Conservation (phyloP, 2,329 filamentous ascomycete species). For the Arthrobotrys conoides region DNA sequence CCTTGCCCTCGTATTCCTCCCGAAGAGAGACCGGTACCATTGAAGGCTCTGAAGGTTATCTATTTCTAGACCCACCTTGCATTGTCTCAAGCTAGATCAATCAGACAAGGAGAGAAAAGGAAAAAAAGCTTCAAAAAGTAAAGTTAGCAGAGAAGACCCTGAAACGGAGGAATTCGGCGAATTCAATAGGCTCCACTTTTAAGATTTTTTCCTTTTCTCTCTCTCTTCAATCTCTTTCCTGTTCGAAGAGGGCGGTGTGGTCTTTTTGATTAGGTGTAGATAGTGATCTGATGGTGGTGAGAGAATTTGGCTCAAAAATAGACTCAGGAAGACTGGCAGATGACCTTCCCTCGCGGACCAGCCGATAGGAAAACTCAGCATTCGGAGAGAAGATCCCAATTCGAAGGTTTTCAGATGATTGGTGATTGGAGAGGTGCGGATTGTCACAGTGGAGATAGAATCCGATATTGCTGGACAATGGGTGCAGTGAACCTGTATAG, state of each 20-base stretch:
- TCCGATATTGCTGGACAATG: not conserved
- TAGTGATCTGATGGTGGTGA: constrained; percentile 48
- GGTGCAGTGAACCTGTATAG: not conserved
- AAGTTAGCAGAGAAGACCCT: not conserved
- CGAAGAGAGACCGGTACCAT: constrained; percentile 6
- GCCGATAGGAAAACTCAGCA: constrained; percentile 32
- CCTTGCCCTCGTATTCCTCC: constrained; percentile 35
- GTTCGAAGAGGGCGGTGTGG: not conserved
- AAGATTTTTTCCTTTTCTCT: constrained; percentile 12
- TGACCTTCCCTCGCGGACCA: constrained; percentile 41
- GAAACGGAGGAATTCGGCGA: constrained; percentile 32
- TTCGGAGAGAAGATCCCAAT: constrained; percentile 25
- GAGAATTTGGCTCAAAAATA: constrained; percentile 43
- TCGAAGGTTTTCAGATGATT: constrained; percentile 1
- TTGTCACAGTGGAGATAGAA: constrained; percentile 1
- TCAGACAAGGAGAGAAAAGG: not conserved
- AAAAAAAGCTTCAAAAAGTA: not conserved
- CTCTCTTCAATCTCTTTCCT: not conserved
- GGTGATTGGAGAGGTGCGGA: not conserved
- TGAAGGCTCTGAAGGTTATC: constrained; percentile 12
- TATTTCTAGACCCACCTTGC: constrained; percentile 21
- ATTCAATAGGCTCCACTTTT: constrained; percentile 25
- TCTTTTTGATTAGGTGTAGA: constrained; percentile 9
- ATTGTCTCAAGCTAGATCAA: too few species aligned
- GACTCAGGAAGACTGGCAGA: constrained; percentile 33